Evolutionary conservation across 768 basidiomycete species (phyloP), one percentile per base, ranked within the genome.

Genomic region (Mycena alexandri): DNA sequence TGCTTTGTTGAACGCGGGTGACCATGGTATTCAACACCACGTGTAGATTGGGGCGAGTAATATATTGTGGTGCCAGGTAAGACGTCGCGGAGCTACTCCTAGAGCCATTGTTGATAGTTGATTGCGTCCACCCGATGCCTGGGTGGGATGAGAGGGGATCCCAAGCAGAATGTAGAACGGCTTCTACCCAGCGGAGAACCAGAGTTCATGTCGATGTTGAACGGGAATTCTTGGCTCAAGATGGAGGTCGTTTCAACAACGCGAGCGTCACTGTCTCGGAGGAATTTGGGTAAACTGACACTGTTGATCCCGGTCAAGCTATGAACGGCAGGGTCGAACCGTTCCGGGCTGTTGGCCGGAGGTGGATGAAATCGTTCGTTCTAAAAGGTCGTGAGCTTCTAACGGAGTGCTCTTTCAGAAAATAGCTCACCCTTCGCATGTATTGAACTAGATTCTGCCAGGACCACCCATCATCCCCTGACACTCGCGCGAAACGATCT

Each of bases 131-230:
- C 33, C 66, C 72, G 71, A 29, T 29, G 29, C 29, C 29, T 29
- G 6, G n/a, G 12, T 24, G 24, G 22, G 38, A 46, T 64, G 36
- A 51, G 33, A 3, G 51, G 2, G 11, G 2, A 22, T 46, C 43
- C 21, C 43, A 34, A 38, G 13, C 33, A 38, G 38, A 38, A 38
- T 29, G 3, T 6, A 29, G 9, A 68, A 62, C 34, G 7, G 68
- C 69, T 67, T 14, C 68, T 48, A 10, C 72, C 72, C 19, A 73
- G 36, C 3, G 53, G 70, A 22, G 65, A 59, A 0, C 81, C 81
- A 12, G 74, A 72, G 64, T 82, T 80, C 61, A 75, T 72, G 65
- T 82, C 81, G 14, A 70, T 14, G 47, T 77, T 79, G 67, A 74
- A 81, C 2, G 79, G 78, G 52, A 79, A 82, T 17, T 74, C 69